Conservation (phyloP, 2,329 filamentous ascomycete genomes). For the Saccharata proteae region DNA sequence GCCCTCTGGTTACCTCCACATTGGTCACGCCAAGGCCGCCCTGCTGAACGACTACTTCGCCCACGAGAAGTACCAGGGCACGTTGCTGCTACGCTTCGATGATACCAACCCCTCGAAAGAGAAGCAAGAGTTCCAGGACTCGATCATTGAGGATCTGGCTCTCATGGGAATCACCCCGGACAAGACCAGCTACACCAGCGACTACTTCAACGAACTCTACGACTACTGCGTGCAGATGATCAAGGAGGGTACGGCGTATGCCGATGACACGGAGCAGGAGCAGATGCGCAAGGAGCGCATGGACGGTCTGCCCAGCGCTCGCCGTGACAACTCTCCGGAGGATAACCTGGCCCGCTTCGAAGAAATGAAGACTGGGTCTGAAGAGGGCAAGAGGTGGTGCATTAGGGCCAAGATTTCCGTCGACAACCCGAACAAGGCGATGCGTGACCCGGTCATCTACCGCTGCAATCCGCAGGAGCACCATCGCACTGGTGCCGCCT, state of each 20-base stretch:
- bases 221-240: constrained; percentile 76
- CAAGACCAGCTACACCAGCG: constrained; percentile 75
- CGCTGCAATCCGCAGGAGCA: constrained; percentile 68
- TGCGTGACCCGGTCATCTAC: constrained; percentile 96
- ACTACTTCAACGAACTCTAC: constrained; percentile 91
- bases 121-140: constrained; percentile 90
- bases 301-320: constrained; percentile 69
- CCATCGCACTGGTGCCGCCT: constrained; percentile 65
- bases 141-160: constrained; percentile 81
- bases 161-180: constrained; percentile 90
- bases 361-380: constrained; percentile 80
- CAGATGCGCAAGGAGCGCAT: constrained; percentile 76
- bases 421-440: constrained; percentile 86
- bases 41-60: constrained; percentile 95
- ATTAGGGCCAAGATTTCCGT: constrained; percentile 90
- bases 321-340: constrained; percentile 66
- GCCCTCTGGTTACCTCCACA: constrained; percentile 91
- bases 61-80: constrained; percentile 84
- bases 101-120: constrained; percentile 97
- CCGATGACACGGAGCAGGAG: constrained; percentile 86
- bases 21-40: constrained; percentile 89
- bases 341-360: constrained; percentile 79
- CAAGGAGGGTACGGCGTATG: constrained; percentile 77
- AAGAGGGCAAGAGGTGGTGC: constrained; percentile 73
- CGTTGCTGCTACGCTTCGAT: constrained; percentile 82